These are phyloP conservation scores for Pseudoturritis turrita DNA, from an alignment of 345 rosid species.

Conservation along the genomic window DNA sequence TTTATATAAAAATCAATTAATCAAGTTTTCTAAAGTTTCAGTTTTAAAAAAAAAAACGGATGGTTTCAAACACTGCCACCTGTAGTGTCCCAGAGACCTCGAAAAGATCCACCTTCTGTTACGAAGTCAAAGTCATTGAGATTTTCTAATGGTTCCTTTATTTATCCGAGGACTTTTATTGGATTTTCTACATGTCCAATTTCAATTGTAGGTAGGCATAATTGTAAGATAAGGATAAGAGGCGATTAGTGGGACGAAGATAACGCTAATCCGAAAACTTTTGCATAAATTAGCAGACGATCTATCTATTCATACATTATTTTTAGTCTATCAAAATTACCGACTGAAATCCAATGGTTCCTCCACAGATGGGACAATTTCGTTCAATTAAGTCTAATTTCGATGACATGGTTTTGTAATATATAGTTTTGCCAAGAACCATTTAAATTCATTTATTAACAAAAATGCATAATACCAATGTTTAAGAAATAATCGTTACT, in stretches of 20 bases:
- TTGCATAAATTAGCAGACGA: neutral
- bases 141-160: too few relatives aligned
- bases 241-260: neutral
- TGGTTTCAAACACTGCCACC: neutral
- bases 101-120: neutral
- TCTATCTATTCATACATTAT: neutral
- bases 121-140: neutral
- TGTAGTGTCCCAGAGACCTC: constrained; percentile 1
- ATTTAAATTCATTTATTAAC: too few relatives aligned
- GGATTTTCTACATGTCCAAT: neutral
- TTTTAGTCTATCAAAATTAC: neutral
- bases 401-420: too few relatives aligned
- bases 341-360: neutral
- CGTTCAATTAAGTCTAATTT: too few relatives aligned
- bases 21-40: too few relatives aligned
- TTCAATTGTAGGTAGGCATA: neutral
- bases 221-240: neutral
- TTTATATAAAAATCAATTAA: too few relatives aligned
- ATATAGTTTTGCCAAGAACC: too few relatives aligned
- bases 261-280: neutral
- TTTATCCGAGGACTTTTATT: neutral
- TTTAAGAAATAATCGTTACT: too few relatives aligned
- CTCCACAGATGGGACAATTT: neutral
- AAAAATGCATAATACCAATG: too few relatives aligned
- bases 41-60: too few relatives aligned